Evolutionary conservation across 2,329 filamentous ascomycete genomes (phyloP).

Genomic region (Camptophora hylomeconis): DNA sequence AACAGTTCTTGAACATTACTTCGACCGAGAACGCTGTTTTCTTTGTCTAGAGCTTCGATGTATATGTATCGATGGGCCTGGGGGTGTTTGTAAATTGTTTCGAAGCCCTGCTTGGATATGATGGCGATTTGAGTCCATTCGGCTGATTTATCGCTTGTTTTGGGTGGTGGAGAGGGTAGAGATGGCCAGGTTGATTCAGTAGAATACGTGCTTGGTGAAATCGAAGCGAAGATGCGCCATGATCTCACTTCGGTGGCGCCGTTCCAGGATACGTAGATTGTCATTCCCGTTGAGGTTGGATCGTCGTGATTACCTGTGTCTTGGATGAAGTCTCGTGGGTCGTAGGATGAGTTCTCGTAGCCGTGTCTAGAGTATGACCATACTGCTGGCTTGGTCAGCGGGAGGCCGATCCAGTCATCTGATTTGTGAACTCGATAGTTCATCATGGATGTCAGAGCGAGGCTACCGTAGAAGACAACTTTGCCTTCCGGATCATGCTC

Average conservation of each 20-base stretch:
- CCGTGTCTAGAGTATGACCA: slow-evolving; percentile 25
- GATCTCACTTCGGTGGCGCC: slow-evolving; percentile 34
- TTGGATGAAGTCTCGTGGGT: too few species aligned
- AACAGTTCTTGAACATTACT: slow-evolving; percentile 25
- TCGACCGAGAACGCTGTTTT: slow-evolving; percentile 22
- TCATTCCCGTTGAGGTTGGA: slow-evolving; percentile 12
- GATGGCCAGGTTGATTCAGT: slow-evolving; percentile 2
- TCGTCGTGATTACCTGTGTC: slow-evolving; percentile 8
- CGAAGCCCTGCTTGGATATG: slow-evolving; percentile 25
- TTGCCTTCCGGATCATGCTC: slow-evolving; percentile 26
- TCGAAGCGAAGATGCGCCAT: slow-evolving; percentile 24
- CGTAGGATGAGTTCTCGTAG: slow-evolving; percentile 1
- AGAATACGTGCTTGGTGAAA: too few species aligned
- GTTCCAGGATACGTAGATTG: slow-evolving; percentile 32
- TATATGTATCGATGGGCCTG: slow-evolving; percentile 13
- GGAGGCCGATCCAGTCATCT: slow-evolving; percentile 26
- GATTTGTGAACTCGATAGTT: slow-evolving; percentile 31
- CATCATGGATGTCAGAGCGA: slow-evolving; percentile 24
- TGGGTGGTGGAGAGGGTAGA: too few species aligned
- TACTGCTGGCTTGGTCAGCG: slow-evolving; percentile 28
- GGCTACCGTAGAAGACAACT: slow-evolving; percentile 24
- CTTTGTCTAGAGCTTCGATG: slow-evolving; percentile 24
- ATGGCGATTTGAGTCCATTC: slow-evolving; percentile 21
- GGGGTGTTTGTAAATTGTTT: slow-evolving; percentile 23
- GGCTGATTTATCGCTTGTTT: slow-evolving; percentile 13